These are phyloP conservation scores for Trichoderma polysporum DNA, from an alignment of 2,329 filamentous ascomycete species.

Conservation along the genomic window DNA sequence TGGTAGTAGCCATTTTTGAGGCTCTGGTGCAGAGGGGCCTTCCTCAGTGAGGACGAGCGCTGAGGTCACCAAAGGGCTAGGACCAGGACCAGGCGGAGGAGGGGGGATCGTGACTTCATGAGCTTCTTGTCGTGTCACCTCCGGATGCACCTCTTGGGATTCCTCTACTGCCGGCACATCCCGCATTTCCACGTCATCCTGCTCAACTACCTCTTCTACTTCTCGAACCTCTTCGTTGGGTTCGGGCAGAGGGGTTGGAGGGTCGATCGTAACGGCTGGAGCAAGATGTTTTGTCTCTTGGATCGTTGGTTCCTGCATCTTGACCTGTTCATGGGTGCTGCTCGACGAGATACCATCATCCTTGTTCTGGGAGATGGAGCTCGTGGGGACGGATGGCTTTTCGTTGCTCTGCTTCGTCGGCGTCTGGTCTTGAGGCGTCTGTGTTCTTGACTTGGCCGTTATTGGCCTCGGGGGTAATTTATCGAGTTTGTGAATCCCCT, in stretches of 20 bases:
- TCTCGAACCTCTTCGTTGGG: conserved; percentile 29
- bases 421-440: conserved; percentile 52
- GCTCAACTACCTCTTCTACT: conserved; percentile 39
- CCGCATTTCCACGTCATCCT: conserved; percentile 66
- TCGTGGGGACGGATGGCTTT: conserved; percentile 45
- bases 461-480: conserved; percentile 55
- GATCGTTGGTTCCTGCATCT: conserved; percentile 41
- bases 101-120: conserved; percentile 39
- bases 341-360: conserved; percentile 48
- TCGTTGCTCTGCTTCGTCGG: conserved; percentile 45
- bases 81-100: conserved; percentile 45
- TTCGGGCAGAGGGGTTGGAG: conserved; percentile 35
- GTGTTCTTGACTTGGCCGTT: conserved; percentile 54
- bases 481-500: conserved; percentile 59
- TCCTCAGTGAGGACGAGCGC: conserved; percentile 43
- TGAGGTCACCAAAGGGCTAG: conserved; percentile 42
- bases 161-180: conserved; percentile 55
- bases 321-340: conserved; percentile 48
- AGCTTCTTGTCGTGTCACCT: conserved; percentile 39
- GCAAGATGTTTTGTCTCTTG: conserved; percentile 50
- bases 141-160: conserved; percentile 45
- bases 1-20: conserved; percentile 72
- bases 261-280: conserved; percentile 45
- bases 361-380: conserved; percentile 39
- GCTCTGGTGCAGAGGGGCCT: conserved; percentile 43